These are phyloP conservation scores for Ochetophila trinervis DNA, from an alignment of 306 rosid genomes.

Conservation along the genomic window DNA sequence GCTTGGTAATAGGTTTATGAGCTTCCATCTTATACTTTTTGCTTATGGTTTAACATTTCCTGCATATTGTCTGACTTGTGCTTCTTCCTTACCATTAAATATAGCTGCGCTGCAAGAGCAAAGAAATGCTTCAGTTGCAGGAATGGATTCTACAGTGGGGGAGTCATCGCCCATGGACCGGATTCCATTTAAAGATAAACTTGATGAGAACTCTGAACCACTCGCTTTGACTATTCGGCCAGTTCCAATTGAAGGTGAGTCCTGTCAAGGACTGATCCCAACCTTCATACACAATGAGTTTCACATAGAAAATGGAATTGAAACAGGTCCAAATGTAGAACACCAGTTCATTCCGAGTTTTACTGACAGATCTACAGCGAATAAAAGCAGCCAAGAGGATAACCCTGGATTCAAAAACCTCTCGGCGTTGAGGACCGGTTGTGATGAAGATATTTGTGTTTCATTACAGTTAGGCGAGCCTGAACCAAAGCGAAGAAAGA, in stretches of 20 bases:
- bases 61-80: conserved; percentile 9
- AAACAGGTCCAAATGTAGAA: conserved; percentile 53
- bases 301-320: conserved; percentile 47
- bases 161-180: conserved; percentile 67
- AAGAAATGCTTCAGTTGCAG: conserved; percentile 54
- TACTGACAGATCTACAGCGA: conserved; percentile 40
- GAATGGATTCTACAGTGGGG: conserved; percentile 72
- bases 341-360: conserved; percentile 72
- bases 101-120: conserved; percentile 63
- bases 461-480: conserved; percentile 83
- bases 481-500: conserved; percentile 68
- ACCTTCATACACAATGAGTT: conserved; percentile 39
- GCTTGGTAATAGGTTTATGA: too few relatives aligned
- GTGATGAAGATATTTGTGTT: conserved; percentile 62
- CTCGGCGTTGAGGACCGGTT: conserved; percentile 50
- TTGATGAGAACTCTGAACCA: conserved; percentile 55
- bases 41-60: not conserved
- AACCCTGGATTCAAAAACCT: conserved; percentile 43
- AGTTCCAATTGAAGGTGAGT: conserved; percentile 51
- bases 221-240: conserved; percentile 45
- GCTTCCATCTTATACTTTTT: not conserved
- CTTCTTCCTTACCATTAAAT: conserved; percentile 15
- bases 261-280: conserved; percentile 37
- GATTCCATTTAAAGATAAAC: conserved; percentile 47
- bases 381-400: conserved; percentile 47